Percentiles rank a stretch among this genome's conserved stretches.
These are phyloP conservation scores for Bipolaris gigantea DNA, from an alignment of 2,329 filamentous ascomycete genomes.

Conservation along the genomic window DNA sequence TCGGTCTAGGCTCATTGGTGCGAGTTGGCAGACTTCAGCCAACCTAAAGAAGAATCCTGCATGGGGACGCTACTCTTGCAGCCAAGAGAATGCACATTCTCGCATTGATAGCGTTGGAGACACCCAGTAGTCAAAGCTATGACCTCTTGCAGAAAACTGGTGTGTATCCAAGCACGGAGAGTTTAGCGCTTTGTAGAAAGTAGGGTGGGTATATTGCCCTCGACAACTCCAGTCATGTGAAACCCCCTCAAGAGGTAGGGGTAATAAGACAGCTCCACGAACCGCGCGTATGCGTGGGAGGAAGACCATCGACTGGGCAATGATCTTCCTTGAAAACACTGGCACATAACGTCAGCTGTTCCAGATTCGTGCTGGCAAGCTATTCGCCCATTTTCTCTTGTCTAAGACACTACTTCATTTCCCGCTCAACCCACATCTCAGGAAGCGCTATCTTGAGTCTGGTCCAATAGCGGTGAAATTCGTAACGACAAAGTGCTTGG, in stretches of 20 bases:
- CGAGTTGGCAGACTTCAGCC: neutral
- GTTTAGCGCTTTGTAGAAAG: neutral
- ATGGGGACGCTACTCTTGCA: neutral
- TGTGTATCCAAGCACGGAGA: neutral
- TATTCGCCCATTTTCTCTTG: neutral
- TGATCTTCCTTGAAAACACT: neutral
- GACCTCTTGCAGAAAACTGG: neutral
- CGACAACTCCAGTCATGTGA: neutral
- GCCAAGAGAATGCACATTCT: neutral
- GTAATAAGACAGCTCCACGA: neutral
- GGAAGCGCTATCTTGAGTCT: neutral
- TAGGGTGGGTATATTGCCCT: neutral
- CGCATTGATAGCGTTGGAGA: neutral
- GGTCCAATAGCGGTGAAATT: neutral
- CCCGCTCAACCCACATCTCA: neutral
- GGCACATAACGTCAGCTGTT: neutral
- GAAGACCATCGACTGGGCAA: neutral
- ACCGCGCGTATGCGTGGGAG: neutral
- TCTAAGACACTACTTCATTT: neutral
- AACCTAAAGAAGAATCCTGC: neutral
- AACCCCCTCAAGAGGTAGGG: neutral
- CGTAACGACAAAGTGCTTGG: neutral
- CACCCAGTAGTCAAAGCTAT: neutral
- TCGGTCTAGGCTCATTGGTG: neutral
- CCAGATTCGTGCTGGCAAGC: neutral